These are phyloP conservation scores for Aaosphaeria pasadenensis DNA, from an alignment of 2,329 filamentous ascomycete genomes.

Conservation along the genomic window DNA sequence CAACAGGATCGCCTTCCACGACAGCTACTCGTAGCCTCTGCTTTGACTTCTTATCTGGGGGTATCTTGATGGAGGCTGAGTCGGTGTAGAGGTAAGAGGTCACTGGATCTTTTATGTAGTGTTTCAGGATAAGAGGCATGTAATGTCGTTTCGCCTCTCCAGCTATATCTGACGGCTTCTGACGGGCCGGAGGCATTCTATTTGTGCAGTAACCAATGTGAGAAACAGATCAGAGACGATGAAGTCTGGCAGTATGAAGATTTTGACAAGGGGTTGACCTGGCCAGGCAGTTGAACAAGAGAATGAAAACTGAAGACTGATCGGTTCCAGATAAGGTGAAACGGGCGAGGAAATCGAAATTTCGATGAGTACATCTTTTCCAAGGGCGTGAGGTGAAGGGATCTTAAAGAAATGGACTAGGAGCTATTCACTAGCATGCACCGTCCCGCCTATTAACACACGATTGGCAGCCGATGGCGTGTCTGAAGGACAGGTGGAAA, in stretches of 20 bases:
- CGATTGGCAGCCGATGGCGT: no score
- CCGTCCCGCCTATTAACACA: no score
- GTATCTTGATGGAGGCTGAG: conserved; percentile 38
- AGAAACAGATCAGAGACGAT: no score
- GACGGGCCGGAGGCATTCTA: conserved; percentile 57
- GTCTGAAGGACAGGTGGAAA: no score
- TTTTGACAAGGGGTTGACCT: conserved; percentile 8
- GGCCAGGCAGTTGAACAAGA: not conserved
- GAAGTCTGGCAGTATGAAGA: no score
- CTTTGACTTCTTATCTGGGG: conserved; percentile 45
- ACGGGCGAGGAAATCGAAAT: conserved; percentile 1
- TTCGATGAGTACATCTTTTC: conserved; percentile 4
- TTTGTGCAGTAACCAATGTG: no score
- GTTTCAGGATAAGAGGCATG: conserved; percentile 61
- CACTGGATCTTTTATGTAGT: conserved; percentile 54
- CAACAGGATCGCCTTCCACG: conserved; percentile 45
- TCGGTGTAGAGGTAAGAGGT: conserved; percentile 58
- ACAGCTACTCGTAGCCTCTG: conserved; percentile 43
- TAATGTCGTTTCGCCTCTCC: conserved; percentile 69
- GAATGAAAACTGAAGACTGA: conserved; percentile 2
- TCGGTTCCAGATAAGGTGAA: not conserved
- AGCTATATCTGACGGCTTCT: conserved; percentile 67
- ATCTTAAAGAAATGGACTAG: conserved; percentile 10
- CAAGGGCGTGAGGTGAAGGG: conserved; percentile 16
- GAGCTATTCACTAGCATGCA: no score